A percentile compares a stretch with the other conserved stretches of the same genome.
These are phyloP conservation scores for Solanum ahanhuiri DNA, from an alignment of 257 asterid genomes.

Conservation along the genomic window DNA sequence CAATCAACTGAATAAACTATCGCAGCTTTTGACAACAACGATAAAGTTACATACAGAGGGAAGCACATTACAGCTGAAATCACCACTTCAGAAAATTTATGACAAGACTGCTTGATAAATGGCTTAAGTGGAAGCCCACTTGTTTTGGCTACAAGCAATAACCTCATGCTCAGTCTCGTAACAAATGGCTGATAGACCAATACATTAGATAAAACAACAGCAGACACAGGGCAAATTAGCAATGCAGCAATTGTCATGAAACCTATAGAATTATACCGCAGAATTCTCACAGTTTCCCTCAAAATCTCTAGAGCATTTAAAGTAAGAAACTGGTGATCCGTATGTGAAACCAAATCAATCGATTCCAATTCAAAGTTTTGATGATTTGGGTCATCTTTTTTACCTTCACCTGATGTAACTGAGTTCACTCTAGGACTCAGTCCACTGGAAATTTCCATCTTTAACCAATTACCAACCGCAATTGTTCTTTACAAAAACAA, in stretches of 20 bases:
- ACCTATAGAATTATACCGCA: conserved; percentile 57
- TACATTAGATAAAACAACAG: conserved; percentile 60
- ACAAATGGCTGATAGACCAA: conserved; percentile 58
- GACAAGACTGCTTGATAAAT: conserved; percentile 59
- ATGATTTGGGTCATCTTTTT: conserved; percentile 25
- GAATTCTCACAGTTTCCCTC: conserved; percentile 81
- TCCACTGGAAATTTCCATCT: conserved; percentile 55
- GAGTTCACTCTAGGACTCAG: conserved; percentile 41
- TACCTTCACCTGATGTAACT: conserved; percentile 20
- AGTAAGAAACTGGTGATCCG: conserved; percentile 49
- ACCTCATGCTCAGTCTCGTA: conserved; percentile 36
- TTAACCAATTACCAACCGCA: not conserved
- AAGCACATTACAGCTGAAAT: conserved; percentile 56
- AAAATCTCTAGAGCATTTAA: conserved; percentile 68
- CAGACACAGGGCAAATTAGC: conserved; percentile 72
- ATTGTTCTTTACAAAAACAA: not conserved
- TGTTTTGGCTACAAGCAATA: conserved; percentile 56
- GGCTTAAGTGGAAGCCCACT: conserved; percentile 75
- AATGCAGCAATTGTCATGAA: conserved; percentile 57
- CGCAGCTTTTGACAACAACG: conserved; percentile 70
- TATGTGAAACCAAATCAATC: conserved; percentile 5
- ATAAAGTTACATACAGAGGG: conserved; percentile 58
- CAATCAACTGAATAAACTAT: conserved; percentile 82
- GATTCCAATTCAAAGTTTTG: conserved; percentile 39
- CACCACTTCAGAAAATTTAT: conserved; percentile 53